Evolutionary conservation across 2,329 filamentous ascomycete genomes (phyloP), one percentile per base, ranked within the genome.

Genomic region (Anthostomella pinea): DNA sequence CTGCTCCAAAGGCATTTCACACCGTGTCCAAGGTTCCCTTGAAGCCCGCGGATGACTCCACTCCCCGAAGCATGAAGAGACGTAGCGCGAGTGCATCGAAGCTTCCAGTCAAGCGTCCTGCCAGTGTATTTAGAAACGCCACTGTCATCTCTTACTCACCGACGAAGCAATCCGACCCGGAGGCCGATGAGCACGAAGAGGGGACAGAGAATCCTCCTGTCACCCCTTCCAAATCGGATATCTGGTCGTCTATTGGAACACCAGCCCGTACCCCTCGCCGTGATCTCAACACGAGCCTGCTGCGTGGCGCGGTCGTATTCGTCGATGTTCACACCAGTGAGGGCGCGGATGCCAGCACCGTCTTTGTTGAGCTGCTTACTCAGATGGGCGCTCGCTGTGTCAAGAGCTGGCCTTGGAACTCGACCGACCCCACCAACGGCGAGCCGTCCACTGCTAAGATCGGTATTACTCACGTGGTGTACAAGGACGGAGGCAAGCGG

Each of bases 391-490:
- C 89, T 14, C 77, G 79, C 29, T 88, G 86, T 52, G 75, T 90
- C 27, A 86, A 83, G 62, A 73, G 71, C 10, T 93, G 87, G 87
- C 68, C 69, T 28, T 90, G 85, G 83, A 83, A 83, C 53, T 78
- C 79, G 6, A 62, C 40, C 35, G 65, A 60, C 29, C 41, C 58
- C 14, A 48, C 56, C 3, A 49, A 52, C 16, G 54, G 53, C 22
- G 67, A 71, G 10, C 53, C 56, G 5, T 59, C 62, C 10, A 58
- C 61, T 26, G 58, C 59, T 31, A 84, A 80, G 57, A 68, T 87
- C 41, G 85, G 83, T 5, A 87, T 95, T 52, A 95, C 88, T 0
- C 89, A 95, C 56, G 85, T 95, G 6, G 79, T 95, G 6, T 95
- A 82, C 70, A 95, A 95, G 60, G 89, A 95, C 55, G 89, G 89